Conservation (phyloP, 1,284 basidiomycete genomes). For the Tylopilus sp. region DNA sequence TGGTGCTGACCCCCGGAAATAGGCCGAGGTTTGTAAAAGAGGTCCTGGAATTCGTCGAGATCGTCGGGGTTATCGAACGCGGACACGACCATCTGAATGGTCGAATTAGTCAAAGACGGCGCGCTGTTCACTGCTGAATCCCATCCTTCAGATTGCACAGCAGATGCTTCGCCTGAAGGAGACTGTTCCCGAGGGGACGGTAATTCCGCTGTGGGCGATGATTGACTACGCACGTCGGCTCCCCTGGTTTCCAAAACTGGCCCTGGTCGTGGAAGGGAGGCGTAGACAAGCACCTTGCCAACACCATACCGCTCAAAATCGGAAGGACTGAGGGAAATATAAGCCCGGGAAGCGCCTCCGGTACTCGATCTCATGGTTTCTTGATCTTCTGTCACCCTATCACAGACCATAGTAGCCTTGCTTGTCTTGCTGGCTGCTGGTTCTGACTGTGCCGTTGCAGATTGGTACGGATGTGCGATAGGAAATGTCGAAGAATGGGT, state of each 20-base stretch:
- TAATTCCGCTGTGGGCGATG: not conserved
- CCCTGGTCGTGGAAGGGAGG: constrained; percentile 19
- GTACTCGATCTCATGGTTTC: not conserved
- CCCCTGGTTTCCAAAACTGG: not conserved
- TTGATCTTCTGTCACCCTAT: not conserved
- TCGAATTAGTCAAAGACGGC: constrained; percentile 40
- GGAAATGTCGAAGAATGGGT: constrained; percentile 19
- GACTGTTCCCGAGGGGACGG: constrained; percentile 1
- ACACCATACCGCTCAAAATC: constrained; percentile 40
- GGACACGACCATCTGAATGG: constrained; percentile 38
- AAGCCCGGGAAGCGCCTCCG: constrained; percentile 7
- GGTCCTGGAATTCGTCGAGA: constrained; percentile 62
- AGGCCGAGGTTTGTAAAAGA: constrained; percentile 57
- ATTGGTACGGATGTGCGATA: constrained; percentile 27
- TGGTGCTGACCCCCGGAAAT: not conserved
- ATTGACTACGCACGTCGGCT: not conserved
- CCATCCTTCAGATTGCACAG: constrained; percentile 5
- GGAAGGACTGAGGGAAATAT: constrained; percentile 35
- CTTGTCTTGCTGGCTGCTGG: not conserved
- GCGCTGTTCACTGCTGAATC: constrained; percentile 31
- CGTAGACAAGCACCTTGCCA: constrained; percentile 47
- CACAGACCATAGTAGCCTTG: not conserved
- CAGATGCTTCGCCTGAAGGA: not conserved
- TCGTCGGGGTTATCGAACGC: constrained; percentile 55
- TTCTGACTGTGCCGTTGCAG: not conserved